Base-by-base conservation (phyloP, 352 stramenopile species). In the Globisporangium rhizosaccharum region DNA sequence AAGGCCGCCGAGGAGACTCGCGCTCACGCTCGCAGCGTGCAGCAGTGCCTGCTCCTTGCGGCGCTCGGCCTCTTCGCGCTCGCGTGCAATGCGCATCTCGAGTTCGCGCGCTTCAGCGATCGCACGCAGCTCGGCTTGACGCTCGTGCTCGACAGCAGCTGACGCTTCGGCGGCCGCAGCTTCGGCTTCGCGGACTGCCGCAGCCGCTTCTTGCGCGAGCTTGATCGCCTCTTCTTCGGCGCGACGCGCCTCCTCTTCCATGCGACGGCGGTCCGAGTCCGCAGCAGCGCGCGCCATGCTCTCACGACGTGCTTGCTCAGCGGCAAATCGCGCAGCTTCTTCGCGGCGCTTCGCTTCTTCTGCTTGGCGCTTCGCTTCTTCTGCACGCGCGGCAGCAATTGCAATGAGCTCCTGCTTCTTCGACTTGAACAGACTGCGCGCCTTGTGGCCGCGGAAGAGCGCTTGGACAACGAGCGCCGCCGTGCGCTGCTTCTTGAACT, bases 401-500 rank as follows among this genome's bases (percentile, higher is more conserved):
- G 75, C 83, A 61, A 94, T 76, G 79, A 94, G 75, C 66, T 92
- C 83, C 45, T 89, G 76, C 66, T 94, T 94, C 72, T 92, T 92
- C 9, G 68, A 76, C 69, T 94, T 94, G 70, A 89, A 93, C 20
- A 77, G 28, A 12, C 71, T 71, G 50, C 85, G 83, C 47, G 83
- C 85, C 28, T 70, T 78, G 71, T 88, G 78, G 47, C 85, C 85
- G 60, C 83, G 85, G 76, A 92, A 94, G 30, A 92, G 51, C 30
- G 81, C 80, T 57, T 94, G 85, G 44, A 94, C 72, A 23, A 92
- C 65, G 17, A 94, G 62, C 2, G 70, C 84, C 45, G 85, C 77
- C 18, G 66, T 77, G 57, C 85, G 84, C 64, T 85, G 80, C 74
- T 92, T 92, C 70, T 91, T 88, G 52, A 92, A 93, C 42, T 86